phyloP scores from a whole-genome alignment of 78 protist genomes.

The Cavenderia fasciculata region DNA sequence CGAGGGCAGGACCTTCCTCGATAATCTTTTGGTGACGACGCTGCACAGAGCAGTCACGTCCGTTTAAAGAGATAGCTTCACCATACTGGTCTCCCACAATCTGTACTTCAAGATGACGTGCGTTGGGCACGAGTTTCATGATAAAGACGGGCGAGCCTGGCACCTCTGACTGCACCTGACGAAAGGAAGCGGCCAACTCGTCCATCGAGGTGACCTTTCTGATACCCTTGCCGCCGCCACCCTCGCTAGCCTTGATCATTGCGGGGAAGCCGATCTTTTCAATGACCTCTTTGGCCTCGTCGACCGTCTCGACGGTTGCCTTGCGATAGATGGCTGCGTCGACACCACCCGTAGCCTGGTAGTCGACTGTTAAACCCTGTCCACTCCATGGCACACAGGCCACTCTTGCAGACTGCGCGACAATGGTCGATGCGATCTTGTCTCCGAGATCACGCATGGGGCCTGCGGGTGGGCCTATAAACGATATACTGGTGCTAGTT shows the following conservation, averaged over 20 bases:
- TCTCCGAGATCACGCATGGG: conserved; percentile 96
- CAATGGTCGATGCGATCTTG: conserved; percentile 96
- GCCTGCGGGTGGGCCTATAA: conserved; percentile 91
- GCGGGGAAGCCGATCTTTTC: conserved; percentile 93
- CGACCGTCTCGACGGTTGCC: conserved; percentile 81
- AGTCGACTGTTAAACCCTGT: conserved; percentile 55
- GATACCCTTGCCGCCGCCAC: conserved; percentile 97
- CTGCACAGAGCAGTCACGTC: conserved; percentile 90
- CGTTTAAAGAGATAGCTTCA: conserved; percentile 81
- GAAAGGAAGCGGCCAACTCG: conserved; percentile 38
- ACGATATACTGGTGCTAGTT: conserved; percentile 68
- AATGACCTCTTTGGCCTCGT: conserved; percentile 67
- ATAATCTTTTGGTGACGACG: conserved; percentile 93
- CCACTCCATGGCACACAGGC: conserved; percentile 97
- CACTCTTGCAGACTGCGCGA: conserved; percentile 97
- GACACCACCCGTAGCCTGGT: conserved; percentile 23
- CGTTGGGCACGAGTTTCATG: conserved; percentile 81
- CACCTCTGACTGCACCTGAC: conserved; percentile 76
- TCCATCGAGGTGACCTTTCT: conserved; percentile 61
- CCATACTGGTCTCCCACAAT: conserved; percentile 91
- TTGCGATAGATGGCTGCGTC: conserved; percentile 15
- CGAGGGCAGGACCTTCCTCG: conserved; percentile 95
- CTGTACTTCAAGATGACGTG: conserved; percentile 89
- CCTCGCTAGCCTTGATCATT: conserved; percentile 93
- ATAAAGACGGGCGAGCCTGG: conserved; percentile 85